Conservation (phyloP, 2,329 filamentous ascomycete genomes). For the Thielaviopsis ethacetica region DNA sequence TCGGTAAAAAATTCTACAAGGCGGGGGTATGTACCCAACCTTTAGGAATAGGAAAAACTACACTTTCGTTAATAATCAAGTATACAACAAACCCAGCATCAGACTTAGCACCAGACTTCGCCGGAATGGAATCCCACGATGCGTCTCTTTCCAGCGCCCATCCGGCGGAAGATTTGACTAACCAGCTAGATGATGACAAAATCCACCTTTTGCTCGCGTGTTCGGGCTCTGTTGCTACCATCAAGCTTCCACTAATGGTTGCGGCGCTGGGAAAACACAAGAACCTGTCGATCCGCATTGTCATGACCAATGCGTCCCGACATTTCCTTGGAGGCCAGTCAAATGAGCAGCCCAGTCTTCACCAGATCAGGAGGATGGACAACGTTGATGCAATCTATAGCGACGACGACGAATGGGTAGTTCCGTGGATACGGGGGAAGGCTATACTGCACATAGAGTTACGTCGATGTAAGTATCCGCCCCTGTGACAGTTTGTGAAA, state of each 20-base stretch:
- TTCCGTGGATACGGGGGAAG: constrained; percentile 62
- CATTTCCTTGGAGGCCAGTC: constrained; percentile 65
- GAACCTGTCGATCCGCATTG: constrained; percentile 63
- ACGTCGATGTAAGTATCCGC: constrained; percentile 34
- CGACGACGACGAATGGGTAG: constrained; percentile 73
- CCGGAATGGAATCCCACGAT: too few species aligned
- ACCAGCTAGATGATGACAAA: constrained; percentile 21
- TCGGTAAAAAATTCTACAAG: too few species aligned
- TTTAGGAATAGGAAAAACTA: too few species aligned
- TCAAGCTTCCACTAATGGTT: constrained; percentile 60
- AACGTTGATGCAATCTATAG: constrained; percentile 69
- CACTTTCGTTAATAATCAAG: too few species aligned
- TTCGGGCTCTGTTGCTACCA: constrained; percentile 57
- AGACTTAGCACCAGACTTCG: too few species aligned
- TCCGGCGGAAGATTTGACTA: constrained; percentile 5
- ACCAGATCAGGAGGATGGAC: constrained; percentile 39
- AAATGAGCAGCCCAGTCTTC: constrained; percentile 56
- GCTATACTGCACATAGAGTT: constrained; percentile 83
- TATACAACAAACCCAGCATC: too few species aligned
- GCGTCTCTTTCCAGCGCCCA: constrained; percentile 1
- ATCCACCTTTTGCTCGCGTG: constrained; percentile 27
- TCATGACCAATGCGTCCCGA: constrained; percentile 58
- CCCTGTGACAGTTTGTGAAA: too few species aligned
- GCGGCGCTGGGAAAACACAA: constrained; percentile 32
- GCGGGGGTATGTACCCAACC: too few species aligned